Evolutionary conservation across 495 filamentous ascomycete species (phyloP), one percentile per base, ranked within the genome.

Genomic region (Daldinia concentrica): DNA sequence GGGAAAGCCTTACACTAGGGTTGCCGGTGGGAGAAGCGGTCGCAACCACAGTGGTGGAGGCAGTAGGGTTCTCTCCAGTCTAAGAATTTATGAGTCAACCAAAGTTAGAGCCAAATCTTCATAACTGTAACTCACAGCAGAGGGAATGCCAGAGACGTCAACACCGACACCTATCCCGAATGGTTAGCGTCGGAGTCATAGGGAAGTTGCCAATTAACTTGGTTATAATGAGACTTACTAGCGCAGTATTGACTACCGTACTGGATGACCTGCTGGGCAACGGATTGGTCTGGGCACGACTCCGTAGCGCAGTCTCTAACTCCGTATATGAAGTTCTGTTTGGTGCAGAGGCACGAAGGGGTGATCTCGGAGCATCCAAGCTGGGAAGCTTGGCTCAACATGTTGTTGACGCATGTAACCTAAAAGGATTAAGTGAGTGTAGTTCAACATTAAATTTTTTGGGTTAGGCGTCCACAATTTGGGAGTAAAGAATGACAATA

Each of bases 271-370:
- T 66, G 62, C 43, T 75, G 64, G 55, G 79, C 77, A 1, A 67
- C 60, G n/a, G 64, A 64, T 6, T 76, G 66, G 34, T 74, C 59
- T 14, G 80, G 78, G 83, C 93, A 96, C 57, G 86, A 84, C 80
- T 90, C 78, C 62, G 82, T 78, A 58, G 91, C 86, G 85, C 93
- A 97, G 82, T 97, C 93, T 54, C 87, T 90, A 66, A 97, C 83
- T 76, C 93, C 93, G 75, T 88, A 91, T 66, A 79, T 77, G 79
- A 93, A 96, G 85, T 93, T 74, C 39, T 73, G 55, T 66, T 87
- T 86, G 43, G 81, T 83, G 87, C 93, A 97, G 52, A 94, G 86
- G 84, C 93, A 97, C 39, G 75, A 73, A 37, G 86, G 60, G 78
- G 93, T 86, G 60, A 81, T 80, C 14, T 72, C 34, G 17, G 67